Evolutionary conservation across 2,329 filamentous ascomycete species (phyloP), one percentile per base, ranked within the genome.

Genomic region (Colletotrichum sp.): DNA sequence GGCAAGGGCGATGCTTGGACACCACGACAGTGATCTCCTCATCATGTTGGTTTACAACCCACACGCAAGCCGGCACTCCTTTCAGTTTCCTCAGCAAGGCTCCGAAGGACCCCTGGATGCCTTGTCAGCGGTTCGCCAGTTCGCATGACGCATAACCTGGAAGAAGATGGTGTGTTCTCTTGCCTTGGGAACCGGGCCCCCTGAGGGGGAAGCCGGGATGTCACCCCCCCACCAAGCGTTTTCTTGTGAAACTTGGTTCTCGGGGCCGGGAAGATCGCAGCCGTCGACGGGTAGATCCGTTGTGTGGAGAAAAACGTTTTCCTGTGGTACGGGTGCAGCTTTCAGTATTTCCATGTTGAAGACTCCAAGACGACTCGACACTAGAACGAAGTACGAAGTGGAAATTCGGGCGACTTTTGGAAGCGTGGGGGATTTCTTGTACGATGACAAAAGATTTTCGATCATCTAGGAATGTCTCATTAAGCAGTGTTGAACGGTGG

Each of bases 291-390:
- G 43, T 48, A 48, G 43, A 48, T 48, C 43, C 43, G 43, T 13
- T 0, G 43, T 48, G 43, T 48, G 43, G 43, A 7, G 43, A 48
- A 48, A 48, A 0, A 13, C 0, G 43, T 48, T 48, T 0, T 48
- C 10, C 43, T 48, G 43, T 4, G 43, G 43, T 4, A 13, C 18
- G 3, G 5, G 18, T 18, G 0, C 1, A 21, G 43, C 43, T 48
- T 48, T 48, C 5, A 48, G 18, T 48, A 48, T 21, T 21, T 48
- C 43, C 43, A 48, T 48, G 10, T 48, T 7, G 43, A 48, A 48
- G 39, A 12, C 39, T 0, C 1, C 0, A 5, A 48, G 9, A 48
- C 18, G 4, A 43, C 39, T 0, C 0, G 2, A 43, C 39, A n/a
- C 16, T 1, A 10, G 18, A n/a, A 10, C 0, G 18, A 43, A 48